Evolutionary conservation across 2,329 filamentous ascomycete species (phyloP).

Genomic region (Cryphonectria naterciae): DNA sequence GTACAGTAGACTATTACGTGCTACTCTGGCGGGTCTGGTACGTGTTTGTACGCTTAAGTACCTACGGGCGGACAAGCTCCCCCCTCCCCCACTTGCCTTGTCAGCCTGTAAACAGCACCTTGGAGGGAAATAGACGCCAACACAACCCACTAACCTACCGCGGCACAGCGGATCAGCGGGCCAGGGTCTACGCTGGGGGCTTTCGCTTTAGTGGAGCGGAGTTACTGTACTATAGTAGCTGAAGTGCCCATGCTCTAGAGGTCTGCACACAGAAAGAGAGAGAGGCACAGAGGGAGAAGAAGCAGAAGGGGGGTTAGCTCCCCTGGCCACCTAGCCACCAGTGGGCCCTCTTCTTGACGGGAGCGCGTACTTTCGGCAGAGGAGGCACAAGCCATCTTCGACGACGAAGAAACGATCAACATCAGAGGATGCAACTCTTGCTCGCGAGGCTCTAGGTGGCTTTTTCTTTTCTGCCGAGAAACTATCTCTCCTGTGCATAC

Average conservation of each 20-base stretch:
- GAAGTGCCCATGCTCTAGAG: background rate
- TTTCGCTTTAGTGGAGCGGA: background rate
- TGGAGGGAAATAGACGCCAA: background rate
- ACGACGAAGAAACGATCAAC: background rate
- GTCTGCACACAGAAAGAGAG: background rate
- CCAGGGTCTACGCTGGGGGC: background rate
- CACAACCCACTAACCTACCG: background rate
- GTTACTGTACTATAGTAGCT: background rate
- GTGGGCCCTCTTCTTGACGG: background rate
- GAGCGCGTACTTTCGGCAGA: constrained; percentile 9
- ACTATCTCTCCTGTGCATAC: background rate
- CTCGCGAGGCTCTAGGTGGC: background rate
- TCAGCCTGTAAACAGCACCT: background rate
- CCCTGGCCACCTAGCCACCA: background rate
- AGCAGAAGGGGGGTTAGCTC: background rate
- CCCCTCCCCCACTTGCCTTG: background rate
- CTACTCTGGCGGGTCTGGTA: too few relatives aligned
- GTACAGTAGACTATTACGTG: background rate
- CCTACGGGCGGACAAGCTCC: too few relatives aligned
- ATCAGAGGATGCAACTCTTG: background rate
- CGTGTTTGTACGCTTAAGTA: too few relatives aligned
- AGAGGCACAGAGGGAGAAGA: background rate
- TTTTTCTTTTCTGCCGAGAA: background rate
- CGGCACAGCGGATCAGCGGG: background rate
- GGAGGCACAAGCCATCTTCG: constrained; percentile 7